A percentile compares a stretch with the other conserved stretches of the same genome.
These are phyloP conservation scores for Candida succiphila DNA, from an alignment of 805 yeast species.

Conservation along the genomic window DNA sequence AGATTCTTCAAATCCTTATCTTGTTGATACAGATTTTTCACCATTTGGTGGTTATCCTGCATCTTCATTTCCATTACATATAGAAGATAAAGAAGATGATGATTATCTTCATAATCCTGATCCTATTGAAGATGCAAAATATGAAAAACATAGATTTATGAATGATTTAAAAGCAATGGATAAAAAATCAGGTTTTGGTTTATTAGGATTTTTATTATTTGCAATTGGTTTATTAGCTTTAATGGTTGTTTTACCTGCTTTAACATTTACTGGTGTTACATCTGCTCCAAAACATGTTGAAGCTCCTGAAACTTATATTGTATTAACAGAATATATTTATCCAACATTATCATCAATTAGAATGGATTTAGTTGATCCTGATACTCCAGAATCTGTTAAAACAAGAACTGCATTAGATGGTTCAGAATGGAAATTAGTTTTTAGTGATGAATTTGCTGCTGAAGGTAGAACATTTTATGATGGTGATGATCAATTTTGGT, in stretches of 20 bases:
- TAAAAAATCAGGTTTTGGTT: slow-evolving; percentile 48
- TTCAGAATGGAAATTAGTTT: slow-evolving; percentile 55
- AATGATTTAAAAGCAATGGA: slow-evolving; percentile 62
- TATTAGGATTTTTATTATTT: slow-evolving; percentile 49
- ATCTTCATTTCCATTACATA: slow-evolving; percentile 75
- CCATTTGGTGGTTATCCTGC: slow-evolving; percentile 99
- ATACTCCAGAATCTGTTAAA: slow-evolving; percentile 42
- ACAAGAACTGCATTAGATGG: slow-evolving; percentile 43
- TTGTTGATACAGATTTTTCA: slow-evolving; percentile 55
- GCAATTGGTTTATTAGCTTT: slow-evolving; percentile 54
- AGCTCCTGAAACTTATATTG: slow-evolving; percentile 22
- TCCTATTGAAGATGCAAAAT: slow-evolving; percentile 83
- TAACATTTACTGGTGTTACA: slow-evolving; percentile 71
- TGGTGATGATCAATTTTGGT: slow-evolving; percentile 79
- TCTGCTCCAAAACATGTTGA: slow-evolving; percentile 6
- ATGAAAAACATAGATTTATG: slow-evolving; percentile 59
- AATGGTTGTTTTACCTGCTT: slow-evolving; percentile 72
- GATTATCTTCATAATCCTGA: slow-evolving; percentile 95
- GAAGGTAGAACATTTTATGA: slow-evolving; percentile 75
- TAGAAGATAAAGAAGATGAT: slow-evolving; percentile 92
- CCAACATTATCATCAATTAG: slow-evolving; percentile 51
- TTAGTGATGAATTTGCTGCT: slow-evolving; percentile 74
- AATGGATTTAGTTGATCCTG: slow-evolving; percentile 42
- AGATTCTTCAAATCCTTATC: not conserved
- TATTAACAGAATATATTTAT: slow-evolving; percentile 46